Evolutionary conservation across 2,329 filamentous ascomycete genomes (phyloP).

Genomic region (Alternaria sp.): DNA sequence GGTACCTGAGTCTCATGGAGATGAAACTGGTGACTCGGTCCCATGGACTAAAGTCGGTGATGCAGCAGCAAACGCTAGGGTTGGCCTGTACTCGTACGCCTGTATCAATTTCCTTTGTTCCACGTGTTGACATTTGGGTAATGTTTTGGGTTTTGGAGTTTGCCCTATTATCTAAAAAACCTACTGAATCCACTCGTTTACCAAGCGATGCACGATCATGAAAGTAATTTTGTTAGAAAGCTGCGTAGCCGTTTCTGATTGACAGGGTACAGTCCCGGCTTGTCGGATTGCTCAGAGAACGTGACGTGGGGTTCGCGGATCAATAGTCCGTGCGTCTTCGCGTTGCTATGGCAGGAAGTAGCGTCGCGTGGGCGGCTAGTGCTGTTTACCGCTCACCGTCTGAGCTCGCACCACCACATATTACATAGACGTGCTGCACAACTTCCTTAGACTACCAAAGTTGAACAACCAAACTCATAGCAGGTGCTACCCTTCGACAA

Average conservation of each 20-base stretch:
- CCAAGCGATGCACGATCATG: not conserved
- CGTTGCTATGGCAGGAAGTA: conserved; percentile 34
- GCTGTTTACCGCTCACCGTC: conserved; percentile 31
- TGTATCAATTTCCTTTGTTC: not conserved
- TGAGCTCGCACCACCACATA: conserved; percentile 24
- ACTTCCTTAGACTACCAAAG: conserved; percentile 17
- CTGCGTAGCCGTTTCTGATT: not conserved
- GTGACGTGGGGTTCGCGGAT: conserved; percentile 13
- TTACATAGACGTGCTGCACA: conserved; percentile 12
- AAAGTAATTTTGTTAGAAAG: not conserved
- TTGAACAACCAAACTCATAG: conserved; percentile 1
- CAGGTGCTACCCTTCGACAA: conserved; percentile 8
- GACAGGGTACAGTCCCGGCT: not conserved
- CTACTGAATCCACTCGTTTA: not conserved
- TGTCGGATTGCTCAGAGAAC: not conserved
- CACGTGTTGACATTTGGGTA: not conserved
- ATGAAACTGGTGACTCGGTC: not conserved
- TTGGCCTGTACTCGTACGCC: not conserved
- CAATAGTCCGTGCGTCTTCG: conserved; percentile 16
- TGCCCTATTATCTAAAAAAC: not conserved
- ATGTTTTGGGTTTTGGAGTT: not conserved
- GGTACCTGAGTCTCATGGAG: not conserved
- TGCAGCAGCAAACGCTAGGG: not conserved
- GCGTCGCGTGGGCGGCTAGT: conserved; percentile 25
- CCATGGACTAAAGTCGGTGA: not conserved